Evolutionary conservation across 495 filamentous ascomycete genomes (phyloP).

Genomic region (Neurospora sublineolata): DNA sequence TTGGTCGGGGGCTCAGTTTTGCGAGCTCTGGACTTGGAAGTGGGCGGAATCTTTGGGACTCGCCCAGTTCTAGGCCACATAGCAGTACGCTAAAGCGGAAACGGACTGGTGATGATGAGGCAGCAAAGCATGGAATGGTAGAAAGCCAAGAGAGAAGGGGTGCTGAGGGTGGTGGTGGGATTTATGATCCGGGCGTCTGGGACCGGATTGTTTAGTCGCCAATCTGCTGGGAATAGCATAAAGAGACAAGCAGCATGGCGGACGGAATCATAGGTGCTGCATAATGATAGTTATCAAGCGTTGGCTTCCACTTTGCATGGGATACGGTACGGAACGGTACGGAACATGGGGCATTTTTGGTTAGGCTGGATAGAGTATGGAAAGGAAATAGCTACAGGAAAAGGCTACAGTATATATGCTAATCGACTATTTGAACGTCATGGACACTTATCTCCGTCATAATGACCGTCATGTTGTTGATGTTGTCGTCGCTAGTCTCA

Average conservation of each 20-base stretch:
- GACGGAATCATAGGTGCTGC: neutral
- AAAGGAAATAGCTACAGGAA: neutral
- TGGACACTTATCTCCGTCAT: neutral
- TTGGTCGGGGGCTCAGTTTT: neutral
- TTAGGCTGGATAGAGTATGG: neutral
- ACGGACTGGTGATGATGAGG: neutral
- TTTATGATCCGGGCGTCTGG: neutral
- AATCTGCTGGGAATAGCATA: neutral
- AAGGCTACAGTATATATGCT: neutral
- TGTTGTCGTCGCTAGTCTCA: neutral
- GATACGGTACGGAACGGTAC: neutral
- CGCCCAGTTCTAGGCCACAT: neutral
- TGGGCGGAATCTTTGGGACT: constrained; percentile 14
- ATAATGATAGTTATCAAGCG: neutral
- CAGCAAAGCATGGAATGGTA: neutral
- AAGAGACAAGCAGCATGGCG: neutral
- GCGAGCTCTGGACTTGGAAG: neutral
- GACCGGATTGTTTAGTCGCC: neutral
- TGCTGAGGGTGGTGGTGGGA: neutral
- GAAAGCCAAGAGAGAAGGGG: neutral
- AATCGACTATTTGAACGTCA: neutral
- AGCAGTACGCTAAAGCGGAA: neutral
- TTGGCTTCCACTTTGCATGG: neutral
- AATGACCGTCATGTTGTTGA: neutral
- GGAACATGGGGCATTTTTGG: neutral